These are phyloP conservation scores for Phoma sp. DNA, from an alignment of 2,329 filamentous ascomycete genomes.

Conservation along the genomic window DNA sequence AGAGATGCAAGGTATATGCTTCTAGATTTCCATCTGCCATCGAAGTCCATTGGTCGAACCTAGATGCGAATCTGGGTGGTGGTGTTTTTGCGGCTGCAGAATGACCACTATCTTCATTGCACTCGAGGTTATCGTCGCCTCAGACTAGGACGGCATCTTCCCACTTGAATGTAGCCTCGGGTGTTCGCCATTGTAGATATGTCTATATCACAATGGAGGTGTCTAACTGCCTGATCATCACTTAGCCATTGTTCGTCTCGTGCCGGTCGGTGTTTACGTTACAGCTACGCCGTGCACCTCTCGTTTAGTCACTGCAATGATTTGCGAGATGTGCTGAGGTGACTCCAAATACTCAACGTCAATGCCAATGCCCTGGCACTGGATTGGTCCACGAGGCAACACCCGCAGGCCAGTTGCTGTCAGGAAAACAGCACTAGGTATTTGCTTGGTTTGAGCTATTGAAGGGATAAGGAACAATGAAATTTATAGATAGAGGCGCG, in stretches of 20 bases:
- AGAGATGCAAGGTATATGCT: conserved; percentile 25
- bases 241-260: background rate
- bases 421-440: too few species aligned
- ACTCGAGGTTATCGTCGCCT: conserved; percentile 42
- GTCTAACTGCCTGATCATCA: background rate
- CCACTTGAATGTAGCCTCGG: background rate
- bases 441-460: too few species aligned
- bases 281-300: too few species aligned
- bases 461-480: too few species aligned
- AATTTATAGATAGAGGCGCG: too few species aligned
- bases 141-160: conserved; percentile 35
- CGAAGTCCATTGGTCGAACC: conserved; percentile 26
- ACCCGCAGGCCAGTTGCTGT: too few species aligned
- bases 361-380: too few species aligned
- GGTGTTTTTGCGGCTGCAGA: conserved; percentile 30
- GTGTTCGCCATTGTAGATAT: background rate
- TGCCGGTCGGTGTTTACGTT: too few species aligned
- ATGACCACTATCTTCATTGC: conserved; percentile 46
- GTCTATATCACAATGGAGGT: background rate
- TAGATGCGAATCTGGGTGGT: conserved; percentile 23
- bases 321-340: too few species aligned
- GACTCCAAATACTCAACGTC: too few species aligned
- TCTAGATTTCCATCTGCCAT: conserved; percentile 20
- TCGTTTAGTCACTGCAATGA: too few species aligned
- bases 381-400: too few species aligned